phyloP scores from a whole-genome alignment of 2,329 filamentous ascomycete species.

The Coniochaeta hoffmannii region DNA sequence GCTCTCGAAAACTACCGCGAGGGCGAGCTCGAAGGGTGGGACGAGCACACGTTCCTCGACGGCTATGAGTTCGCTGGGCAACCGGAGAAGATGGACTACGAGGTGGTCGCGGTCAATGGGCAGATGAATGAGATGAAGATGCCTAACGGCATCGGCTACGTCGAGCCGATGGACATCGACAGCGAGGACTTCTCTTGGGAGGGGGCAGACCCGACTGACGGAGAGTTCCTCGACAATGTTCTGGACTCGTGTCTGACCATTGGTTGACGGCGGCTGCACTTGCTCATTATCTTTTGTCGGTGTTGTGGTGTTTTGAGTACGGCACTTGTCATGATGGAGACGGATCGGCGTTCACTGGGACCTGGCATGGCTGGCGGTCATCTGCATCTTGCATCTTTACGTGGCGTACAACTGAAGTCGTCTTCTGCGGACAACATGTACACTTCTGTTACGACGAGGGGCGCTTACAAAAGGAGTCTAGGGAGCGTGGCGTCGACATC shows the following conservation, averaged over 20 bases:
- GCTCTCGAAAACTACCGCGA: slow-evolving; percentile 68
- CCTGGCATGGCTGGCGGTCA: background rate
- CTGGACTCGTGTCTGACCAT: slow-evolving; percentile 49
- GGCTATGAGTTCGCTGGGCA: slow-evolving; percentile 20
- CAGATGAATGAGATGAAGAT: slow-evolving; percentile 28
- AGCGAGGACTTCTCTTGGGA: slow-evolving; percentile 55
- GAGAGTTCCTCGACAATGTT: slow-evolving; percentile 44
- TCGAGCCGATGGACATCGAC: slow-evolving; percentile 55
- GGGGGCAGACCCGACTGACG: slow-evolving; percentile 45
- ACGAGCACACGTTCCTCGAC: slow-evolving; percentile 49
- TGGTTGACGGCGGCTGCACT: slow-evolving; percentile 17
- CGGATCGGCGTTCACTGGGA: background rate
- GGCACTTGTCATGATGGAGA: slow-evolving; percentile 1
- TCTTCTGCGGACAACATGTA: slow-evolving; percentile 6
- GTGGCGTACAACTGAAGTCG: background rate
- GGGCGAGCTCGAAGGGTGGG: slow-evolving; percentile 63
- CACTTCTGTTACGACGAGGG: slow-evolving; percentile 3
- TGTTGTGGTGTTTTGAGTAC: background rate
- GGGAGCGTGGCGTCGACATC: slow-evolving; percentile 1
- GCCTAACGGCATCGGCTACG: slow-evolving; percentile 36
- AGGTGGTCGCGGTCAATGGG: slow-evolving; percentile 25
- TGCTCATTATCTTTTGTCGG: no score
- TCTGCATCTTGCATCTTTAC: slow-evolving; percentile 8
- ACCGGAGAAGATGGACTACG: slow-evolving; percentile 19
- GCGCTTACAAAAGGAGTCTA: slow-evolving; percentile 8